Percentiles rank a stretch among this genome's conserved stretches.
These are phyloP conservation scores for Gossypium schwendimanii DNA, from an alignment of 441 rosid genomes.

Conservation along the genomic window DNA sequence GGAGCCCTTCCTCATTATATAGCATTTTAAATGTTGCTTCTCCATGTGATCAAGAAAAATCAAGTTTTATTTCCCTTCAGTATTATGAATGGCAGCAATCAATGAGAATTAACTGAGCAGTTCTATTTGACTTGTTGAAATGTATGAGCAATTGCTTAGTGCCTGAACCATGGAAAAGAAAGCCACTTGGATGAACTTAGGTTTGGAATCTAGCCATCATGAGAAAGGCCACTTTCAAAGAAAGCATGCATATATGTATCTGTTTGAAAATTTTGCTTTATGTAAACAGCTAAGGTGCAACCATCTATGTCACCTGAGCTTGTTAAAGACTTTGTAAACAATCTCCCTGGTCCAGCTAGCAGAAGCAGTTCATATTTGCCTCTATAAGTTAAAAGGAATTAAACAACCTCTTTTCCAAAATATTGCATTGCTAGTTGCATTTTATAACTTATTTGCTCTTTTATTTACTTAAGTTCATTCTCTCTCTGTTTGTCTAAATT, in stretches of 20 bases:
- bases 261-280: neutral
- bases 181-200: neutral
- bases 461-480: neutral
- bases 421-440: neutral
- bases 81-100: neutral
- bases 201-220: neutral
- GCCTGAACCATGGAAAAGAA: constrained; percentile 1
- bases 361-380: neutral
- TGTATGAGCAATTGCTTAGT: neutral
- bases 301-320: neutral
- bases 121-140: constrained; percentile 4
- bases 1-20: neutral
- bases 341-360: neutral
- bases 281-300: neutral
- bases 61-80: neutral
- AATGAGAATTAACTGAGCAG: neutral
- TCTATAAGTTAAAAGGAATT: neutral
- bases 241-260: neutral
- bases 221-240: neutral
- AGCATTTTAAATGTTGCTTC: neutral
- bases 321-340: neutral
- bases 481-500: neutral
- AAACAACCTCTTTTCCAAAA: neutral
- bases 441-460: neutral
- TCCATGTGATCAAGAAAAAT: neutral